phyloP scores from a whole-genome alignment of 805 yeast genomes.

The Pichia cabralensis region DNA sequence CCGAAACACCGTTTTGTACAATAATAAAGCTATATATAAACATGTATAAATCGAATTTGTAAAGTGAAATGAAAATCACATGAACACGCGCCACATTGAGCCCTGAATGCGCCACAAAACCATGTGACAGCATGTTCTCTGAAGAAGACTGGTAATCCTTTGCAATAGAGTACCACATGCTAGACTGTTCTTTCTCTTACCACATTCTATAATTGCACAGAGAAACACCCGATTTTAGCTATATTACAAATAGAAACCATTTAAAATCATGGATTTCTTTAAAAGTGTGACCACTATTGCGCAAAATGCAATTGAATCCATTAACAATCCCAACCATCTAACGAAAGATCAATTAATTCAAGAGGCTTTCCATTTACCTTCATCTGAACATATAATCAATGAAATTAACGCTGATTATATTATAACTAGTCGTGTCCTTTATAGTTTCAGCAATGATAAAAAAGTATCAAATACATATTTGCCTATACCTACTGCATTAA shows the following conservation, averaged over 20 bases:
- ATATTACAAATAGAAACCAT: no score
- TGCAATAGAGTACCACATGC: no score
- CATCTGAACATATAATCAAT: slow-evolving; percentile 47
- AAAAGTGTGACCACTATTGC: slow-evolving; percentile 39
- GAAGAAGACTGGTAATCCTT: no score
- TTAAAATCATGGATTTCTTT: slow-evolving; percentile 50
- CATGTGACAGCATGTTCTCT: no score
- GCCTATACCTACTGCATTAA: slow-evolving; percentile 17
- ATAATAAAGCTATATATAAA: no score
- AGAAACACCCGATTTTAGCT: no score
- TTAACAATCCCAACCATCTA: slow-evolving; percentile 31
- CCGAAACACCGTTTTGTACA: no score
- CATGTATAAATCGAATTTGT: neutral
- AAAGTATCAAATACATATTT: slow-evolving; percentile 3
- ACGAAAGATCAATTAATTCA: slow-evolving; percentile 66
- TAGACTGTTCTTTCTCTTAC: no score
- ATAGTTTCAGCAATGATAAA: slow-evolving; percentile 3
- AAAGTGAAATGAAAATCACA: no score
- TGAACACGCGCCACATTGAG: no score
- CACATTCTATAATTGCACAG: no score
- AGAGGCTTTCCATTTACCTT: slow-evolving; percentile 60
- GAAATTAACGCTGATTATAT: slow-evolving; percentile 3
- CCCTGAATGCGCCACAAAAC: no score
- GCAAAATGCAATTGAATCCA: slow-evolving; percentile 34
- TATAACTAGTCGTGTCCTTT: slow-evolving; percentile 6